Evolutionary conservation across 176 grass and related monocot species (phyloP).

Genomic region (maize (Zea mays)): DNA sequence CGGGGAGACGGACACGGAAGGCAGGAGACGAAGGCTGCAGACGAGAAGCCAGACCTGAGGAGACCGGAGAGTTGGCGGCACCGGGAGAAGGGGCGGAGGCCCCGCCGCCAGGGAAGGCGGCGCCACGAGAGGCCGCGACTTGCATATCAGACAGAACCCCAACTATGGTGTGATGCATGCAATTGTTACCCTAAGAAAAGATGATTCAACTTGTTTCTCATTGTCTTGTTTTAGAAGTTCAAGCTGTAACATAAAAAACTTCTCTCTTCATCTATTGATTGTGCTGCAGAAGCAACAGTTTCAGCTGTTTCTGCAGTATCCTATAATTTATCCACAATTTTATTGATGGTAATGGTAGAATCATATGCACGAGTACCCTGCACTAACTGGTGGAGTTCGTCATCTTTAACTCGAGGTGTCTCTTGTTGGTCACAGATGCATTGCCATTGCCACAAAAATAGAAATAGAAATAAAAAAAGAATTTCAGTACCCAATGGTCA

Average conservation of each 20-base stretch:
- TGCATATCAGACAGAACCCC: no score
- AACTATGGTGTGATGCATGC: not conserved
- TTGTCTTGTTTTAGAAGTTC: slow-evolving; percentile 61
- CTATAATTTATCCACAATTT: slow-evolving; percentile 81
- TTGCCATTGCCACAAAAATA: slow-evolving; percentile 2
- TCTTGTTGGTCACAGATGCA: slow-evolving; percentile 52
- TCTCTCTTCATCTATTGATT: slow-evolving; percentile 87
- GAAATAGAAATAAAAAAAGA: not conserved
- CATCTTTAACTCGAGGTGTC: slow-evolving; percentile 80
- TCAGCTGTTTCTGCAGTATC: slow-evolving; percentile 83
- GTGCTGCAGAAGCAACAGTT: slow-evolving; percentile 78
- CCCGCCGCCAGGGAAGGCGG: no score
- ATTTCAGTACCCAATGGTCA: slow-evolving; percentile 29
- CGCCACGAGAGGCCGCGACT: no score
- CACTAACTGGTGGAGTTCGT: slow-evolving; percentile 59
- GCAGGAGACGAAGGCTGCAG: no score
- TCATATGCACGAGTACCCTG: slow-evolving; percentile 76
- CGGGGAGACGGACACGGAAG: no score
- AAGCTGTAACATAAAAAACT: slow-evolving; percentile 59
- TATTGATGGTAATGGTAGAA: slow-evolving; percentile 45
- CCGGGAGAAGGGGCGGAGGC: no score
- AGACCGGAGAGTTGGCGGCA: no score
- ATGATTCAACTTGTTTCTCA: slow-evolving; percentile 62
- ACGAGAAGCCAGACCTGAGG: no score
- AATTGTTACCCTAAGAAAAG: slow-evolving; percentile 58